phyloP scores from a whole-genome alignment of 2,329 filamentous ascomycete genomes.

The Graphium sp. region DNA sequence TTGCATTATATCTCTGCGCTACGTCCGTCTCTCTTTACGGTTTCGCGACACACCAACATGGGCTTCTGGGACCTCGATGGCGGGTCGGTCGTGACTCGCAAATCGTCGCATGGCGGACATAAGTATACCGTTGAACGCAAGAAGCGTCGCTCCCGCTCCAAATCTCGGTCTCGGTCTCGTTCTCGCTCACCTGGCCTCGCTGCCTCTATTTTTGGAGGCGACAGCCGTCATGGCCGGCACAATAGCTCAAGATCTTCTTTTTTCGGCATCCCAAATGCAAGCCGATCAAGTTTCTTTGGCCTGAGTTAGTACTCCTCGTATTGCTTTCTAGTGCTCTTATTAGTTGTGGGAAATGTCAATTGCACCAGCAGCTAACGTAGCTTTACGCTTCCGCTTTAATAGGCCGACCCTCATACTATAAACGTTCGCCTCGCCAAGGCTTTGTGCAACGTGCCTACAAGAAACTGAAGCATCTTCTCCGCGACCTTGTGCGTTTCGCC shows the following conservation, averaged over 20 bases:
- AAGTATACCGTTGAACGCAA: conserved; percentile 8
- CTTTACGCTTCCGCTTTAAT: neutral
- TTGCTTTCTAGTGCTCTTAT: conserved; percentile 2
- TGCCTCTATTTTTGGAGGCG: conserved; percentile 15
- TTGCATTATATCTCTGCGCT: too few species aligned
- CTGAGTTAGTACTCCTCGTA: conserved; percentile 13
- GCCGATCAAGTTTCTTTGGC: conserved; percentile 28
- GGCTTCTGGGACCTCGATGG: conserved; percentile 6
- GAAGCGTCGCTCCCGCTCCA: conserved; percentile 18
- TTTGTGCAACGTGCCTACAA: conserved; percentile 60
- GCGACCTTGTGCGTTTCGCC: conserved; percentile 67
- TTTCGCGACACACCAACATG: conserved; percentile 4
- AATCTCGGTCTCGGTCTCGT: conserved; percentile 21
- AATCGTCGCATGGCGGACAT: conserved; percentile 1
- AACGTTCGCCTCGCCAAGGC: conserved; percentile 63
- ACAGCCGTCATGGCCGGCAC: conserved; percentile 17
- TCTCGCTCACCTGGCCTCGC: conserved; percentile 16
- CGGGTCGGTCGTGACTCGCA: conserved; percentile 5
- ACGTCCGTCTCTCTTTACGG: conserved; percentile 7
- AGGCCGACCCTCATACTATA: conserved; percentile 51
- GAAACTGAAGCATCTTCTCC: conserved; percentile 63
- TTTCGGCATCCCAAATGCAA: conserved; percentile 26
- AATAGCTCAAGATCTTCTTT: conserved; percentile 26
- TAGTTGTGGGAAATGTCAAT: too few species aligned
- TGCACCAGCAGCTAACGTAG: too few species aligned